Conservation (phyloP, 768 basidiomycete species). For the Pleurotus citrinopileatus region DNA sequence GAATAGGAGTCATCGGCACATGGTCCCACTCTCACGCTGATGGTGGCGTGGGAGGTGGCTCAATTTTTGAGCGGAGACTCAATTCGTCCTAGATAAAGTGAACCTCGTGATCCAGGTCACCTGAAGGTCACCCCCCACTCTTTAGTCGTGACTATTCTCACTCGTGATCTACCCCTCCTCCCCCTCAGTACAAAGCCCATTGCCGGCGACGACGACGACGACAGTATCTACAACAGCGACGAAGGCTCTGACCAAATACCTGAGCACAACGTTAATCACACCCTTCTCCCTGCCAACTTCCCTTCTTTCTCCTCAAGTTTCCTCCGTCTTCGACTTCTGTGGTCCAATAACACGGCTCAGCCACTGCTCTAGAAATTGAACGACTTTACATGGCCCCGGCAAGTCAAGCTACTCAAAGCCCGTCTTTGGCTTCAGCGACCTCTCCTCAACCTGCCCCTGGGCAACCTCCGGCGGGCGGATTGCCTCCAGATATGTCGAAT, state of each 20-base stretch:
- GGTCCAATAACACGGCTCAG: too few species aligned
- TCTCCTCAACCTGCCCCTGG: not conserved
- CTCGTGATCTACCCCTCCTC: conserved; percentile 2
- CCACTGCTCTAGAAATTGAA: too few species aligned
- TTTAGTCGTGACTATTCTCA: not conserved
- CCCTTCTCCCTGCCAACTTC: not conserved
- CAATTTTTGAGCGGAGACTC: conserved; percentile 1
- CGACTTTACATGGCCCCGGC: not conserved
- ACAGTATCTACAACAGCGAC: not conserved
- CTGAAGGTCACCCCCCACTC: conserved; percentile 8
- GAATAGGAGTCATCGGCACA: not conserved
- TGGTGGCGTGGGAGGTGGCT: conserved; percentile 6
- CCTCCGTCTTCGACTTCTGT: too few species aligned
- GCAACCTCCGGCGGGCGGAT: not conserved
- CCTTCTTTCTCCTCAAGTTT: not conserved
- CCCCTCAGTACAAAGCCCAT: conserved; percentile 2
- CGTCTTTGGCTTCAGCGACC: not conserved
- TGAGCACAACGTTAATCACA: not conserved
- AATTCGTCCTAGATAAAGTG: not conserved
- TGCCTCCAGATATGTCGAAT: not conserved
- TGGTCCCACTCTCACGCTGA: not conserved
- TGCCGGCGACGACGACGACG: not conserved
- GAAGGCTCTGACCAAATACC: not conserved
- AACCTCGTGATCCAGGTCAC: conserved; percentile 11
- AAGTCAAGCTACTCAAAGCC: not conserved